Evolutionary conservation across 1,139 yeast genomes (phyloP), one percentile per base, ranked within the genome.

Genomic region (Ogataea hybrid): DNA sequence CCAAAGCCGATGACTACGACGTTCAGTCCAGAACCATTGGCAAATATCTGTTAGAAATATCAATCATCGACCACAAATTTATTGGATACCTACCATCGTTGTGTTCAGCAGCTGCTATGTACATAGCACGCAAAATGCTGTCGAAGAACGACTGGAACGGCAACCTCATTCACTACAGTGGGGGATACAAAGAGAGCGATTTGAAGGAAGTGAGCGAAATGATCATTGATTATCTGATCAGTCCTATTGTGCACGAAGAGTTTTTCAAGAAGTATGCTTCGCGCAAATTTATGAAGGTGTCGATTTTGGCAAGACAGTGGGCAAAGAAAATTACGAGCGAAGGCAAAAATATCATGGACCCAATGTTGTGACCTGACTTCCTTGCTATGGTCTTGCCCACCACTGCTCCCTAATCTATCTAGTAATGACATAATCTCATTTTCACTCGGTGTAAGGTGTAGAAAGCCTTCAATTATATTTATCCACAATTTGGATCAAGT

Each of bases 1-100:
- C 96, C 38, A 88, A 88, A 64, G 97, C 97, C 30, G 97, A 90
- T 65, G 92, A 87, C 63, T 90, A 89, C 68, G 96, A 89, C 64
- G 87, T 88, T 47, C 92, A 86, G 65, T 81, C 94, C 40, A 80
- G 97, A 63, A 89, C 97, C 11, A 75, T 90, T 53, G 97, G 95
- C 25, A 90, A 90, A 65, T 90, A 88, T 63, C 70, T 90, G 45
- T 68, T 90, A 48, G 97, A 90, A 62, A 81, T 89, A 35, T 76
- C 92, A 12, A 71, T 84, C 21, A 80, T 89, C 44, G 96, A 89
- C 62, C 84, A 85, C 62, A 77, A 81, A 55, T 84, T 90, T 59
- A 77, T 89, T 57, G 88, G 88, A 15, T 76, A 75, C 56, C 71
- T 79, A 49, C 97, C 97, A 10, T 84, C 96, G 10, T 72, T 84